phyloP scores from a whole-genome alignment of 2,329 filamentous ascomycete genomes.

The Cucurbitaria berberidis region DNA sequence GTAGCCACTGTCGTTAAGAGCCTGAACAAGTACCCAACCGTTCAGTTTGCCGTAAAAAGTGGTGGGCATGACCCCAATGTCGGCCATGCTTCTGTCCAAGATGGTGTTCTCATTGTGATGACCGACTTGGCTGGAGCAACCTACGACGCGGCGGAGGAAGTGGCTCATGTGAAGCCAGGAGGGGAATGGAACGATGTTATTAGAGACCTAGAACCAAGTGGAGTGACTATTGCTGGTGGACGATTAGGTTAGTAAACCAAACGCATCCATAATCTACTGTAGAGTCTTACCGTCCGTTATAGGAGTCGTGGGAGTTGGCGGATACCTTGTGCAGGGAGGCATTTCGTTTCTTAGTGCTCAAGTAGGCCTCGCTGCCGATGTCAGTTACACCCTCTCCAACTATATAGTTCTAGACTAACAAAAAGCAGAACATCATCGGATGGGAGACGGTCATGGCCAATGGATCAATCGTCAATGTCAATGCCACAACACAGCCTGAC shows the following conservation, averaged over 20 bases:
- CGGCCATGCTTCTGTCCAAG: conserved; percentile 43
- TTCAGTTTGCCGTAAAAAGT: conserved; percentile 34
- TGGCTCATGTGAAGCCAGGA: conserved; percentile 50
- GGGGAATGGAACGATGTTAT: conserved; percentile 52
- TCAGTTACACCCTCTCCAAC: conserved; percentile 5
- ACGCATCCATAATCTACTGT: not conserved
- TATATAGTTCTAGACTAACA: not conserved
- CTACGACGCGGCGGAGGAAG: conserved; percentile 40
- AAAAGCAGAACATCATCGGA: conserved; percentile 33
- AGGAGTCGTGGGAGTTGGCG: conserved; percentile 33
- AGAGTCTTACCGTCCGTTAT: not conserved
- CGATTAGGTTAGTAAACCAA: conserved; percentile 20
- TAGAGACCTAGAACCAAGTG: conserved; percentile 39
- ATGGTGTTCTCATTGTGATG: conserved; percentile 49
- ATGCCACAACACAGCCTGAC: conserved; percentile 33
- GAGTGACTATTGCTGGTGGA: conserved; percentile 44
- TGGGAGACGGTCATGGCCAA: conserved; percentile 44
- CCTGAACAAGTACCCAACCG: conserved; percentile 27
- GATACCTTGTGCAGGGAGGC: conserved; percentile 26
- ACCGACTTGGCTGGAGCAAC: conserved; percentile 44
- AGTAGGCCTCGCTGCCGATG: conserved; percentile 35
- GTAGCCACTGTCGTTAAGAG: conserved; percentile 30
- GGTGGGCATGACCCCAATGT: conserved; percentile 49
- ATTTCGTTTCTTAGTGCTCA: conserved; percentile 33
- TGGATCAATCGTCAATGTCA: conserved; percentile 34